These are phyloP conservation scores for Sporothrix dimorphospora DNA, from an alignment of 2,329 filamentous ascomycete genomes.

Conservation along the genomic window DNA sequence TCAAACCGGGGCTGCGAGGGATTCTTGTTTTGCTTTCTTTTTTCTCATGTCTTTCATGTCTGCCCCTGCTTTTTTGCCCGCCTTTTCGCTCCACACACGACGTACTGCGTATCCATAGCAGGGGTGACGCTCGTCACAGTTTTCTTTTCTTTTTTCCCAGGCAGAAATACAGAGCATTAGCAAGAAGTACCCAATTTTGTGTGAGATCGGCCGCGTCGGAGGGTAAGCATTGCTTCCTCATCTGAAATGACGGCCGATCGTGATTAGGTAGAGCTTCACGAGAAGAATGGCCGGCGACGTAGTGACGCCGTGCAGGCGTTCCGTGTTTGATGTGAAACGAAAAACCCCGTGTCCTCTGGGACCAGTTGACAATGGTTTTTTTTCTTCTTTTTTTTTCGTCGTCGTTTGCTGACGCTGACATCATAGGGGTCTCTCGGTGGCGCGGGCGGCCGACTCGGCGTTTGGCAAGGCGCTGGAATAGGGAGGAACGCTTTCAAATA, in stretches of 20 bases:
- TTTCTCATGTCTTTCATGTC: not conserved
- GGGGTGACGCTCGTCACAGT: not conserved
- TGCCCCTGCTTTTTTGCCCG: not conserved
- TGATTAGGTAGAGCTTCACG: not conserved
- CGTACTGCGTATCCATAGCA: not conserved
- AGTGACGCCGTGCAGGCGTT: not conserved
- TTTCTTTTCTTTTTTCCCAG: not conserved
- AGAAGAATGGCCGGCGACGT: not conserved
- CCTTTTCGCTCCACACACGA: not conserved
- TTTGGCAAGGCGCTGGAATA: not conserved
- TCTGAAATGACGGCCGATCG: not conserved
- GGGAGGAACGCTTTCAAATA: not conserved
- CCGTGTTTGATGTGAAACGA: not conserved
- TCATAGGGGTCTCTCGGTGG: not conserved
- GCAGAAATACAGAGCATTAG: not conserved
- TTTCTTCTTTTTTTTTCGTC: not conserved
- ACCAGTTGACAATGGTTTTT: conserved; percentile 9
- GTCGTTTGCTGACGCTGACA: conserved; percentile 3
- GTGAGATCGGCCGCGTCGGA: not conserved
- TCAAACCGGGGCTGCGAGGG: not conserved
- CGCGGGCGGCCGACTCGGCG: not conserved
- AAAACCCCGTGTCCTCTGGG: not conserved
- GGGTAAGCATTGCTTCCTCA: not conserved
- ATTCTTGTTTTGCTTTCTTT: not conserved
- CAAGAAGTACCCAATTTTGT: not conserved